Base-by-base conservation (phyloP, 768 basidiomycete genomes). In the Terana coerulea region DNA sequence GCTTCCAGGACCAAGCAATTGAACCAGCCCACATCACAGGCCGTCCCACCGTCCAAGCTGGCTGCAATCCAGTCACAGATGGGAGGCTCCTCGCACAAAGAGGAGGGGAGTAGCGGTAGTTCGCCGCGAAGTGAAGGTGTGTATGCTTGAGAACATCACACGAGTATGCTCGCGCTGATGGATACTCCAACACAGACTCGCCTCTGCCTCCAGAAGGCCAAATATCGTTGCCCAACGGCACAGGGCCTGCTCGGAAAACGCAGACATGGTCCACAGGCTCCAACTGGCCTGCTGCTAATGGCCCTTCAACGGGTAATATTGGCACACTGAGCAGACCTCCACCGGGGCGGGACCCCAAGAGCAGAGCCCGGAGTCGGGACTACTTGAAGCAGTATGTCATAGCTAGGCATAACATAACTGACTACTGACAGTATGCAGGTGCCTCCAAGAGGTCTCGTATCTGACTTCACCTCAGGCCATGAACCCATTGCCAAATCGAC, bases 361-460 rank as follows among this genome's bases (percentile, higher is more conserved):
- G 91, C 61, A 80, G 95, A 62, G 93, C 95, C 36, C 79, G 92
- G 52, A 95, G 92, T 71, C 77, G 95, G 49, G 97, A 99, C 56
- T 99, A 98, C 67, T 79, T 99, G 60, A 99, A 98, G 70, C 95
- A 99, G 85, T 93, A 61, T 63, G 87, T 53, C 26, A n/a, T 17
- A 11, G 35, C n/a, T 24, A 15, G 12, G 28, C 21, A 26, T 26
- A 31, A 3, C 30, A 19, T 33, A 9, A 12, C 5, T 45, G 21
- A 36, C 49, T 36, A 35, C 28, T 35, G 10, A 28, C 21, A 12
- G 29, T 21, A 9, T 41, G 8, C 56, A 94, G 91, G 70, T 98
- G 97, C 70, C 76, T 99, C 22, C 97, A 98, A 72, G 97, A 99
- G 76, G 90, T 99, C 59, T 91, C 91, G 11, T 99, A 99, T 69